Conservation (phyloP, 2,329 filamentous ascomycete genomes). For the Cladosporium sp. region DNA sequence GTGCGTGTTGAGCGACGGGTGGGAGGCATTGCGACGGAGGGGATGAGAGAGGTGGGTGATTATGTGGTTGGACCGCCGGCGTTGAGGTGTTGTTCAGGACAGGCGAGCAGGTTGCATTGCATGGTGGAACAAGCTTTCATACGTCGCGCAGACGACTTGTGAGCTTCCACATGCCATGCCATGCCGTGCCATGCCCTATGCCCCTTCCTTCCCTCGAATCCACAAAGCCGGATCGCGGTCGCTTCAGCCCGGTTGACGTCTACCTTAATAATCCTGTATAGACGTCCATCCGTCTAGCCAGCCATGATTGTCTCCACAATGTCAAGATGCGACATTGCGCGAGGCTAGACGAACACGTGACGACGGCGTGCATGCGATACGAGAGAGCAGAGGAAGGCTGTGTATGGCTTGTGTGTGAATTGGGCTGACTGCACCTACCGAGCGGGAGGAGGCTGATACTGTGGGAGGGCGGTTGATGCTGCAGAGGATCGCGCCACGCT, state of each 20-base stretch:
- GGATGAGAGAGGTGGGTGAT: neutral
- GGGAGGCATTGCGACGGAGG: constrained; percentile 31
- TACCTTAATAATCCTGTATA: neutral
- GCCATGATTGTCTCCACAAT: too few relatives aligned
- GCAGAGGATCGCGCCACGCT: constrained; percentile 12
- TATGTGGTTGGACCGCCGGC: neutral
- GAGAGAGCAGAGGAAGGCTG: neutral
- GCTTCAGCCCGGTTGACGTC: constrained; percentile 6
- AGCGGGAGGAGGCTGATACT: constrained; percentile 25
- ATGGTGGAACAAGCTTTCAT: neutral
- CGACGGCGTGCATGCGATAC: too few relatives aligned
- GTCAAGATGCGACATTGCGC: too few relatives aligned
- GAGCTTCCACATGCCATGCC: too few relatives aligned
- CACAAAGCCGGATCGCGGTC: constrained; percentile 8
- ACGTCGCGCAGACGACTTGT: neutral
- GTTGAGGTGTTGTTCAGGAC: too few relatives aligned
- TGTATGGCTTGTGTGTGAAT: too few relatives aligned
- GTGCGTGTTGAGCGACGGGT: constrained; percentile 29
- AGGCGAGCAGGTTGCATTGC: too few relatives aligned
- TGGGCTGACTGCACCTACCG: constrained; percentile 13
- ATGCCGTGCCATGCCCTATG: too few relatives aligned
- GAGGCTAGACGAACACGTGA: neutral
- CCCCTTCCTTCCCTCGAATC: constrained; percentile 12
- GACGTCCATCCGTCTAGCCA: too few relatives aligned
- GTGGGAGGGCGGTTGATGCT: constrained; percentile 22